A percentile compares a stretch with the other conserved stretches of the same genome.
Evolutionary conservation across 352 stramenopile genomes (phyloP).

Genomic region (Globisporangium polare): DNA sequence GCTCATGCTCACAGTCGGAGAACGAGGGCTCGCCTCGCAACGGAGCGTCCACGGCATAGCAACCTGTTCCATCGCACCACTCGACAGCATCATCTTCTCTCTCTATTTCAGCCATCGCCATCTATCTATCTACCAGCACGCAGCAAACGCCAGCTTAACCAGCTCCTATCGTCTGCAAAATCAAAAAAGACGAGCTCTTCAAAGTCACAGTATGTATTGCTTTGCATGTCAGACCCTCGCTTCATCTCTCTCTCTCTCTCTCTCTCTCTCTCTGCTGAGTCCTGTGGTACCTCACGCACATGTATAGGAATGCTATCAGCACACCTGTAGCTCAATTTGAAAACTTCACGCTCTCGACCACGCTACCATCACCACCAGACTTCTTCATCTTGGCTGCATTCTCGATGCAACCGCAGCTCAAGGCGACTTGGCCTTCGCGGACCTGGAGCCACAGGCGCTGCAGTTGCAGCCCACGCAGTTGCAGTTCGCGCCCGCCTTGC

Average conservation of each 20-base stretch:
- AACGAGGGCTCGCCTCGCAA: conserved; percentile 3
- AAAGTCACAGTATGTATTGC: neutral
- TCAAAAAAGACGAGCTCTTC: neutral
- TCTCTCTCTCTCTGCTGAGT: no score
- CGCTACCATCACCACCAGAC: neutral
- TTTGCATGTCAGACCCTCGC: neutral
- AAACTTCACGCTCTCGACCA: neutral
- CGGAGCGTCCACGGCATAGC: neutral
- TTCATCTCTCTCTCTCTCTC: neutral
- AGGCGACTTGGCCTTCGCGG: neutral
- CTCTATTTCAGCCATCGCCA: neutral
- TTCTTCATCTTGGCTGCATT: no score
- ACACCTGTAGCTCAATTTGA: neutral
- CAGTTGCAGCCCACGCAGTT: conserved; percentile 6
- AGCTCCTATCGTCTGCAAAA: neutral
- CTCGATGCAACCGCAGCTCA: neutral
- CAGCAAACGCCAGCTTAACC: neutral
- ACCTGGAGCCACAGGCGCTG: conserved; percentile 1
- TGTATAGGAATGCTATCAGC: neutral
- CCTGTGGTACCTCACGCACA: no score
- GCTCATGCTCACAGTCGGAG: conserved; percentile 1
- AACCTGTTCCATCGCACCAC: neutral
- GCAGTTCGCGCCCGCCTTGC: conserved; percentile 2
- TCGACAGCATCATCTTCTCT: neutral
- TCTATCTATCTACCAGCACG: no score